Evolutionary conservation across 2,329 filamentous ascomycete genomes (phyloP), one percentile per base, ranked within the genome.

Genomic region (Calonectria honghensis): DNA sequence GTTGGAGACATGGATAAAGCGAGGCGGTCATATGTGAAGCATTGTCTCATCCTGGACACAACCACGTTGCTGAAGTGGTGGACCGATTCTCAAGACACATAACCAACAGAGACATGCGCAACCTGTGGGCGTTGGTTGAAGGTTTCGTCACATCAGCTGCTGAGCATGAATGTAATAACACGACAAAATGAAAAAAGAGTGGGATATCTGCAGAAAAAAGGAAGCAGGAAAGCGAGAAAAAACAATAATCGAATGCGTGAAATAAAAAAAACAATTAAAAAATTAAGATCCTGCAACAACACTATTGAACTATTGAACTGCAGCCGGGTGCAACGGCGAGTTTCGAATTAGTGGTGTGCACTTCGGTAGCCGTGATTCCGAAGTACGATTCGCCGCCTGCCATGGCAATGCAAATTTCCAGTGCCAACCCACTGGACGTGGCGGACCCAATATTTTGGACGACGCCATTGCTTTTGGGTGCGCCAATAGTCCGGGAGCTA

Each of bases 401-500:
- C 45, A 66, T 57, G 65, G 37, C 37, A 51, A 69, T 61, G 54
- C 54, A 50, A 63, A 63, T 70, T 52, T 61, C 32, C 57, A 9
- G 37, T 63, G 32, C 6, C 24, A n/a, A 63, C 57, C 24, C 9
- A 37, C 37, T 63, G 37, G 35, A 41, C 37, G 37, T 29, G 37
- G 35, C 35, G 57, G 57, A 41, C 57, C 57, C 61, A 18, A 29
- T 50, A 64, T 45, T 45, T 50, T 65, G 39, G 39, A 50, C 39
- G 37, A 18, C 41, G 61, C 61, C 39, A 51, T 63, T 70, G 66
- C 48, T 32, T n/a, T 57, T 64, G 31, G 54, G 67, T 74, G 75
- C 16, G 20, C 52, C 52, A 69, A 70, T 63, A 70, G 37, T 50
- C 20, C 51, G 76, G 69, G 51, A 75, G 72, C 79, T 81, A 80